These are phyloP conservation scores for Ogataea parapolymorpha DNA, from an alignment of 805 yeast species.

Conservation along the genomic window DNA sequence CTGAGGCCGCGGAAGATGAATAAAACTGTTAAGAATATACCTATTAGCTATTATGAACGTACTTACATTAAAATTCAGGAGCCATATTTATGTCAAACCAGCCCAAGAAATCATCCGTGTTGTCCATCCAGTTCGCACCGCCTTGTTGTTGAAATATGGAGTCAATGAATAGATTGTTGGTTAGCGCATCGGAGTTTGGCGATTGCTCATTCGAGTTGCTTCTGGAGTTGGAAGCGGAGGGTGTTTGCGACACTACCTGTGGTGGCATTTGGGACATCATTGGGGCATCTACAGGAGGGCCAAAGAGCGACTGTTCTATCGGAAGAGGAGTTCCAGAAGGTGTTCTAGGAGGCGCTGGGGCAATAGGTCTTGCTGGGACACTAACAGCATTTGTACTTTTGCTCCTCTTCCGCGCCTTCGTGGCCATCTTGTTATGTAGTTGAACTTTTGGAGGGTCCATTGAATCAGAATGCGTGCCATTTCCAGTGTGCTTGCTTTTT, in stretches of 20 bases:
- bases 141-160: constrained; percentile 77
- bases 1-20: constrained; percentile 45
- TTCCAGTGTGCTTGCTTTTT: constrained; percentile 2
- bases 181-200: constrained; percentile 25
- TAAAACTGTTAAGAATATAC: constrained; percentile 1
- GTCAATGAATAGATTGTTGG: constrained; percentile 36
- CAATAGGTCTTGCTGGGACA: constrained; percentile 13
- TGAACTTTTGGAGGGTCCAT: constrained; percentile 7
- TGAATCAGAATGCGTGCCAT: constrained; percentile 1
- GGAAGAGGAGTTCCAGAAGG: constrained; percentile 10
- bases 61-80: constrained; percentile 45
- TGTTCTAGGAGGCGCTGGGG: constrained; percentile 28
- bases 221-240: constrained; percentile 19
- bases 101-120: constrained; percentile 83
- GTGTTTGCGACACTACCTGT: constrained; percentile 13
- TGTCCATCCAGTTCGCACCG: constrained; percentile 82
- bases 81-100: constrained; percentile 87
- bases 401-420: constrained; percentile 12
- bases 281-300: constrained; percentile 1
- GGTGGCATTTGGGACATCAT: constrained; percentile 8
- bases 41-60: neutral
- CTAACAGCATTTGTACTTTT: constrained; percentile 26
- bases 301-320: constrained; percentile 12
- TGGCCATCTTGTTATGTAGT: constrained; percentile 5
- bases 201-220: constrained; percentile 19